phyloP scores from a whole-genome alignment of 2,329 filamentous ascomycete species.

The Neocatenulostroma microsporum region DNA sequence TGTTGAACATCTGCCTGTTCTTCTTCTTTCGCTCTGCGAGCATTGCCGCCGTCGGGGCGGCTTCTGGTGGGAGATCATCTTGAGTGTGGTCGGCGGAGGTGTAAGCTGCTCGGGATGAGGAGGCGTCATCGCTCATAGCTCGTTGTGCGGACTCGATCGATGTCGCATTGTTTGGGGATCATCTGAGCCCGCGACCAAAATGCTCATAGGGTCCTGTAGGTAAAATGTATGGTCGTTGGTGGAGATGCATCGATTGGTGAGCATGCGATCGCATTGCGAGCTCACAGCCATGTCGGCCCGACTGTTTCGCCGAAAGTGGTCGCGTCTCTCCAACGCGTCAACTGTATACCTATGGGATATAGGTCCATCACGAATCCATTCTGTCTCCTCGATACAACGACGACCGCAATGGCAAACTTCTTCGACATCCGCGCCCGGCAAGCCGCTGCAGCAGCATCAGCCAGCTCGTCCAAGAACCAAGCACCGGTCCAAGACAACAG shows the following conservation, averaged over 20 bases:
- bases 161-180: constrained; percentile 14
- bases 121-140: constrained; percentile 33
- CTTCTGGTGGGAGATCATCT: constrained; percentile 7
- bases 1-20: constrained; percentile 30
- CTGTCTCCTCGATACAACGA: neutral
- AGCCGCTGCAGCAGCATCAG: constrained; percentile 58
- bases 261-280: no score
- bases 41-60: constrained; percentile 15
- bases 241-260: no score
- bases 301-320: no score
- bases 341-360: no score
- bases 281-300: no score
- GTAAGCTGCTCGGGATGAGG: constrained; percentile 23
- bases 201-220: no score
- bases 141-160: constrained; percentile 7
- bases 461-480: constrained; percentile 61
- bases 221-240: no score
- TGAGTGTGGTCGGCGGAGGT: constrained; percentile 9
- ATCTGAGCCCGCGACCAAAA: no score
- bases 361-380: no score
- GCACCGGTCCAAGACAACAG: constrained; percentile 55
- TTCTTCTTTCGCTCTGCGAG: constrained; percentile 21
- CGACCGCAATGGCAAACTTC: constrained; percentile 67
- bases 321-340: neutral
- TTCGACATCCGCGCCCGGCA: constrained; percentile 89